Percentiles rank a stretch among this genome's conserved stretches.
Conservation (phyloP, 2,329 filamentous ascomycete genomes). For the Balansia obtecta region DNA sequence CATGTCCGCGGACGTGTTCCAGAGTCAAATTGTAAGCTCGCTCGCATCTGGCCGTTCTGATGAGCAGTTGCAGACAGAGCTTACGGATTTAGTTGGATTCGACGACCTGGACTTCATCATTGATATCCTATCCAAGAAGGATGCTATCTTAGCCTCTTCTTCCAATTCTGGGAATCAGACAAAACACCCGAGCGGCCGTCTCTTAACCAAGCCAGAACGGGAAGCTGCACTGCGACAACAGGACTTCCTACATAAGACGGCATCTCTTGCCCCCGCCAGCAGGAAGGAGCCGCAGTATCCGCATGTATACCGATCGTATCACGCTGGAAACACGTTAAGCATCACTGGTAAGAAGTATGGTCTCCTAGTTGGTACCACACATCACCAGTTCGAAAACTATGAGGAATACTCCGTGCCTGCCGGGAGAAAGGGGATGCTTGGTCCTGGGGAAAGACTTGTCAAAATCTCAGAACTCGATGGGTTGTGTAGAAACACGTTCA, state of each 20-base stretch:
- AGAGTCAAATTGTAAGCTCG: constrained; percentile 64
- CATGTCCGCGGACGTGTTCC: constrained; percentile 56
- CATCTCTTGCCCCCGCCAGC: constrained; percentile 56
- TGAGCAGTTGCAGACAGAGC: constrained; percentile 79
- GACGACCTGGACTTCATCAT: constrained; percentile 89
- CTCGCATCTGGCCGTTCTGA: constrained; percentile 57
- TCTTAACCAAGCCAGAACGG: constrained; percentile 66
- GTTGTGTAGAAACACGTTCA: constrained; percentile 82
- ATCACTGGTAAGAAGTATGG: constrained; percentile 70
- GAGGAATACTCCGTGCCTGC: constrained; percentile 86
- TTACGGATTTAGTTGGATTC: constrained; percentile 85
- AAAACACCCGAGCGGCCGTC: constrained; percentile 28
- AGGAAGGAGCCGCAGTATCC: constrained; percentile 70
- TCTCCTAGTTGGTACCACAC: constrained; percentile 63
- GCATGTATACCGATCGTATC: constrained; percentile 79
- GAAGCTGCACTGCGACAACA: constrained; percentile 64
- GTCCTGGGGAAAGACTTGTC: constrained; percentile 61
- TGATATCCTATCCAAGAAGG: constrained; percentile 69
- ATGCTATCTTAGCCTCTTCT: constrained; percentile 46
- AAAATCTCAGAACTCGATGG: constrained; percentile 76
- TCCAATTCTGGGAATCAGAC: constrained; percentile 21
- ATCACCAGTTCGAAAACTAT: constrained; percentile 62
- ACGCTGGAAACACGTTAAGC: constrained; percentile 76
- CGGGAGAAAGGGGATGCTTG: constrained; percentile 61
- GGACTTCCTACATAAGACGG: constrained; percentile 75